These are phyloP conservation scores for Trichothecium roseum DNA, from an alignment of 2,329 filamentous ascomycete genomes.

Conservation along the genomic window DNA sequence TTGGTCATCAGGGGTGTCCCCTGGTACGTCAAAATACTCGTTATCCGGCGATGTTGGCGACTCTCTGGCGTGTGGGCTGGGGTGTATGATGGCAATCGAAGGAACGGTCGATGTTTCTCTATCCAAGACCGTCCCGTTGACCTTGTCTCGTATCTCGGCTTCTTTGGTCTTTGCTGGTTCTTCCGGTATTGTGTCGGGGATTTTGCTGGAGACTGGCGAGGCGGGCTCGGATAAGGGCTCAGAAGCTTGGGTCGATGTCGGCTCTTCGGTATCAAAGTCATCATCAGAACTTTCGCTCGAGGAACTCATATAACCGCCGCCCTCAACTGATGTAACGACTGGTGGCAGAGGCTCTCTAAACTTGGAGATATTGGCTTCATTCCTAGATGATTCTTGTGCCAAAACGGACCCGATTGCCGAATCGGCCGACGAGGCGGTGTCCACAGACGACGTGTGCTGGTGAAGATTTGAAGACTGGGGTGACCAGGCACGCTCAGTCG, in stretches of 20 bases:
- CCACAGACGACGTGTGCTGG: slow-evolving; percentile 15
- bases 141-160: background rate
- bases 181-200: background rate
- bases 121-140: slow-evolving; percentile 6
- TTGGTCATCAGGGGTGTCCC: slow-evolving; percentile 41
- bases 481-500: slow-evolving; percentile 26
- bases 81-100: slow-evolving; percentile 31
- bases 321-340: slow-evolving; percentile 60
- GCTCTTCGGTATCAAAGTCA: slow-evolving; percentile 8
- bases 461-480: slow-evolving; percentile 8
- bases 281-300: slow-evolving; percentile 25
- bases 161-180: background rate
- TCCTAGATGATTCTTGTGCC: slow-evolving; percentile 41
- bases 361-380: slow-evolving; percentile 45
- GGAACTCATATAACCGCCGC: slow-evolving; percentile 52
- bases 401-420: slow-evolving; percentile 46
- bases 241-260: background rate
- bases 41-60: slow-evolving; percentile 11
- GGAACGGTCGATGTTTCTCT: slow-evolving; percentile 20
- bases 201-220: background rate
- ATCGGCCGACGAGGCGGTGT: slow-evolving; percentile 29
- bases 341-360: slow-evolving; percentile 58
- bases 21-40: slow-evolving; percentile 43
- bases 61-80: slow-evolving; percentile 25
- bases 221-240: background rate